phyloP scores from a whole-genome alignment of 2,329 filamentous ascomycete species.

The Hypomyces perniciosus region DNA sequence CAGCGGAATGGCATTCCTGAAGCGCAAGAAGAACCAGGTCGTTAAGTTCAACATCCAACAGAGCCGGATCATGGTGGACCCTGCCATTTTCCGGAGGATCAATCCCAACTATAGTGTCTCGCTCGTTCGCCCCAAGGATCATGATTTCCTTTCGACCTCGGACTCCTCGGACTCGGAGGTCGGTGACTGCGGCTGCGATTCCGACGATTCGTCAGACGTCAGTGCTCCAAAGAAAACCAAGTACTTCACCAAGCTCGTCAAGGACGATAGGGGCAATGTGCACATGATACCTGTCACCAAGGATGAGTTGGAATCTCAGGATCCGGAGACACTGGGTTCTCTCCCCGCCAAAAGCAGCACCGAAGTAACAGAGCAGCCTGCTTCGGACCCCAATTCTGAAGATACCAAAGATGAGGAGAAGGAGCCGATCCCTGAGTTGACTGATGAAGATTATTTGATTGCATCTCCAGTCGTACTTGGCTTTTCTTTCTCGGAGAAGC shows the following conservation, averaged over 20 bases:
- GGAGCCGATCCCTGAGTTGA: conserved; percentile 49
- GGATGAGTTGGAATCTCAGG: conserved; percentile 27
- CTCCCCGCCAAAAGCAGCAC: conserved; percentile 30
- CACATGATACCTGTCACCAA: conserved; percentile 25
- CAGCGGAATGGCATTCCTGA: conserved; percentile 79
- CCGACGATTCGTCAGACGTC: conserved; percentile 33
- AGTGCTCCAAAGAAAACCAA: conserved; percentile 36
- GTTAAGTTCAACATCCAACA: conserved; percentile 82
- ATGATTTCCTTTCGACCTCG: conserved; percentile 50
- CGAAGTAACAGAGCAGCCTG: conserved; percentile 2
- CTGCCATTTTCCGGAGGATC: conserved; percentile 73
- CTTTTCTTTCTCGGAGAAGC: conserved; percentile 81
- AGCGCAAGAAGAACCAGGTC: conserved; percentile 59
- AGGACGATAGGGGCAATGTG: conserved; percentile 36
- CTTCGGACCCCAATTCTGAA: neutral
- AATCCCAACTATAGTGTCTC: conserved; percentile 82
- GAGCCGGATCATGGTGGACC: conserved; percentile 82
- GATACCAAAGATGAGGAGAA: conserved; percentile 5
- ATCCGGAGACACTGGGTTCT: conserved; percentile 45
- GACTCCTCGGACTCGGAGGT: conserved; percentile 39
- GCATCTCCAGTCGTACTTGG: conserved; percentile 80
- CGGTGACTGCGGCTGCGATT: conserved; percentile 29
- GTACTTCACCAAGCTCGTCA: conserved; percentile 48
- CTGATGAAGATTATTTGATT: conserved; percentile 77
- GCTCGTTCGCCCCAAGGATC: conserved; percentile 65